Base-by-base conservation (phyloP, 176 grass and related monocot species). In the Urochloa ruziziensis region DNA sequence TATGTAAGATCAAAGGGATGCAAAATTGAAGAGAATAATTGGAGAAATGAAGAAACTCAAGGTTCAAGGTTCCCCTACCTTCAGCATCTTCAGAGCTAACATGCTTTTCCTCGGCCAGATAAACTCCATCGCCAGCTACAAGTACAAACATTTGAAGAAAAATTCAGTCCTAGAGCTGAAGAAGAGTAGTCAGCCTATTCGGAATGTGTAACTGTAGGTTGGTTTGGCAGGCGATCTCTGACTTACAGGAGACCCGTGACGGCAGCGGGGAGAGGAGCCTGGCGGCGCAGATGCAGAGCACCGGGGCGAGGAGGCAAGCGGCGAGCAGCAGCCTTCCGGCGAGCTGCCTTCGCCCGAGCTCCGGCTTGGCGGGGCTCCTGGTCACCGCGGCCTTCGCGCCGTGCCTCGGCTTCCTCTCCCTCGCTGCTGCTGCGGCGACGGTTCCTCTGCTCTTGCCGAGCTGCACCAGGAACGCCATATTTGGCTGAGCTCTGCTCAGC, bases 391-490 rank as follows among this genome's bases (percentile, higher is more conserved):
- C 46, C 49, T 14, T 78, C 37, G 29, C 21, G 47, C 12, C 33
- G 85, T 44, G 28, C 69, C 78, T 74, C 27, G 59, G 46, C 77
- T 75, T 87, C 78, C 85, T 67, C 69, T 47, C 62, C 73, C 83
- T 67, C 19, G 83, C 54, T 6, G 60, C 44, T 24, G 70, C 30
- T 5, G 73, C 32, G 4, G 77, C 24, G 62, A 48, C 52, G 37
- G 15, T 24, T 40, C 33, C 76, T 80, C 84, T 79, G 75, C 67
- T 48, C 11, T 10, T 24, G 18, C 27, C 28, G 18, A 81, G 85
- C 85, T 81, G 70, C 70, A 75, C 69, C 37, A 59, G 27, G 69
- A 47, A 87, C 27, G 85, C 85, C 70, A 75, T 87, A n/a, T n/a
- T n/a, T n/a, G 66, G 60, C 56, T 23, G n/a, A n/a, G 4, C 39